Base-by-base conservation (phyloP, 768 basidiomycete species). In the Podaxis mareebaensis region DNA sequence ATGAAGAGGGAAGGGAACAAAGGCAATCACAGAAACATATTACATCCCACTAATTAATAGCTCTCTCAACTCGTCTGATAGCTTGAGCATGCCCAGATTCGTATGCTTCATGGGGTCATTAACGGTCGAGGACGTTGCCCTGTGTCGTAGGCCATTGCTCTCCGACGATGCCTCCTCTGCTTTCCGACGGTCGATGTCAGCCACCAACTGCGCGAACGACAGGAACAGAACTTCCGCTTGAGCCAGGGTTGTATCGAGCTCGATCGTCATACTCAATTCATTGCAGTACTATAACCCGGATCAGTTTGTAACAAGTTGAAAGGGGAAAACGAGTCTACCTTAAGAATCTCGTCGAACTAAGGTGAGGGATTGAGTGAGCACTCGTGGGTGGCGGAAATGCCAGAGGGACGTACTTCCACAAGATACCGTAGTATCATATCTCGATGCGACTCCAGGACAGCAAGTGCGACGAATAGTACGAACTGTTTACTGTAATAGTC, bases 141-240 rank as follows among this genome's bases (percentile, higher is more conserved):
- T 24, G 44, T 66, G 65, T 33, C 74, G 71, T 46, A 74, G 61
- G 38, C 66, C 67, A 62, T 68, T 72, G 74, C 81, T 65, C 65
- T 79, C 4, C 20, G 48, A 51, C 8, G 46, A 46, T 76, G 72
- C 59, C 69, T 83, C 83, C 65, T 93, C 92, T 0, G 85, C 86
- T 66, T 82, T 84, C 66, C 90, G 85, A 39, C 91, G 85, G 73
- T 97, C 95, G 68, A 96, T 86, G 72, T 96, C 95, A 10, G 91
- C 91, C 22, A 98, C 89, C 22, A 97, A 77, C 69, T 92, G 90
- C 12, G 88, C 80, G 78, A 97, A 98, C 1, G 95, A 95, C 2
- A 96, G 82, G 82, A 93, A 99, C 22, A 99, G 83, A 15, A 99
- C 95, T 75, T 99, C 97, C 10, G 96, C 97, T 76, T 99, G 97